phyloP scores from a whole-genome alignment of 1,284 basidiomycete species.

The Cryptococcus sp. region DNA sequence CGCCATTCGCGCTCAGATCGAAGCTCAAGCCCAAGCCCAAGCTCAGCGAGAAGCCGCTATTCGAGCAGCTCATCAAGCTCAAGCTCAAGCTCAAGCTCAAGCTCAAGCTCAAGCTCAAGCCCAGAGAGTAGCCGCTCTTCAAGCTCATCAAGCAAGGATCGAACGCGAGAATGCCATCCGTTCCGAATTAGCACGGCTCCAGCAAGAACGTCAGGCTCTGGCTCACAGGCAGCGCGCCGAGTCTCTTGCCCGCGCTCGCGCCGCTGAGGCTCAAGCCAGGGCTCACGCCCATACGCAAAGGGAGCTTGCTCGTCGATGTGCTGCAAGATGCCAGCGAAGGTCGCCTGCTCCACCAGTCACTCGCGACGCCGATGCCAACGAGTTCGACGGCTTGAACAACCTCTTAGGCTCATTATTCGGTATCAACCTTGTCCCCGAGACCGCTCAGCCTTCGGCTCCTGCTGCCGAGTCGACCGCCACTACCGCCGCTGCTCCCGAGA shows the following conservation, averaged over 20 bases:
- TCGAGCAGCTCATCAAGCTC: too few species aligned
- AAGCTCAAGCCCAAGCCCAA: slow-evolving; percentile 9
- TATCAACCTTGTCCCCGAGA: slow-evolving; percentile 29
- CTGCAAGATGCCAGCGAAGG: neutral
- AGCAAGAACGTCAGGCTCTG: too few species aligned
- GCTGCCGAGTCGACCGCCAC: neutral
- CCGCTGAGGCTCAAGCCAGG: neutral
- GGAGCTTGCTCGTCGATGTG: neutral
- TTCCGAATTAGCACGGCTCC: too few species aligned
- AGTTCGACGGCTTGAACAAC: slow-evolving; percentile 35
- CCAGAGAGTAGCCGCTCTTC: slow-evolving; percentile 15
- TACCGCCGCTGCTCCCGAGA: slow-evolving; percentile 1
- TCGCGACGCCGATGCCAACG: neutral
- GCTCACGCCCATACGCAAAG: neutral
- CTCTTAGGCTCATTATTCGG: slow-evolving; percentile 42
- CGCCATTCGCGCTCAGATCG: slow-evolving; percentile 9
- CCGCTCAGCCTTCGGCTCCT: neutral
- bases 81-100: neutral
- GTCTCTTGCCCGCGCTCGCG: neutral
- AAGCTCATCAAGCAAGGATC: slow-evolving; percentile 6
- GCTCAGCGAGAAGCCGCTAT: slow-evolving; percentile 1
- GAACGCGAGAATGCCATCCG: neutral
- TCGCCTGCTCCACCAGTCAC: neutral
- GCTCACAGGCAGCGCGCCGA: slow-evolving; percentile 14
- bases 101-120: slow-evolving; percentile 8